A percentile compares a stretch with the other conserved stretches of the same genome.
These are phyloP conservation scores for Bocquillonia castaneifolia DNA, from an alignment of 441 rosid genomes.

Conservation along the genomic window DNA sequence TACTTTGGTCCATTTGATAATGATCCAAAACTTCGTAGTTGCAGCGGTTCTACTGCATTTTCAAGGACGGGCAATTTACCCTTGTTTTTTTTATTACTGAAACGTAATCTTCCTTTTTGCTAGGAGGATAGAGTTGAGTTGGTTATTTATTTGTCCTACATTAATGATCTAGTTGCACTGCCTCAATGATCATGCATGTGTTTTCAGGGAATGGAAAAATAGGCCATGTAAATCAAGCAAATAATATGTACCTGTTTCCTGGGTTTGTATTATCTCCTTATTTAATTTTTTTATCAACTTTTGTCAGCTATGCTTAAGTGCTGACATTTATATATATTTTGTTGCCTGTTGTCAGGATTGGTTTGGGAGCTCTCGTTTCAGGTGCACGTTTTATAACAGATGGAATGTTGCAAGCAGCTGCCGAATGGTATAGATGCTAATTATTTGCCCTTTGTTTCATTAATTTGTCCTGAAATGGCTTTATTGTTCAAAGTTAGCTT, in stretches of 20 bases:
- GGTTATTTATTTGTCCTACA: neutral
- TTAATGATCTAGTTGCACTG: conserved; percentile 9
- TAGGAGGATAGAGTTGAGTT: neutral
- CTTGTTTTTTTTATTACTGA: neutral
- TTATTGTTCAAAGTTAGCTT: neutral
- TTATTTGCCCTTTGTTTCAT: conserved; percentile 3
- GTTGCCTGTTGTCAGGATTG: conserved; percentile 54
- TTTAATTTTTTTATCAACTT: conserved; percentile 4
- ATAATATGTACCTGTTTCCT: conserved; percentile 98
- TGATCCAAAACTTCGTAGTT: neutral
- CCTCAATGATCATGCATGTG: conserved; percentile 12
- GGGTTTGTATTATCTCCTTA: conserved; percentile 52
- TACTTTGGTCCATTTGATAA: neutral
- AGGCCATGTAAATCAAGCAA: conserved; percentile 96
- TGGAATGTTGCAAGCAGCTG: conserved; percentile 87
- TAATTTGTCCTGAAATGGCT: neutral
- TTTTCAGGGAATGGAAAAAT: conserved; percentile 75
- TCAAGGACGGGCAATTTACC: neutral
- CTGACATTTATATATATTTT: conserved; percentile 13
- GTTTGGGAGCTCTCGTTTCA: conserved; percentile 77
- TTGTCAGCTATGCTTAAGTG: conserved; percentile 11
- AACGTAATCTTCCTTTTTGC: neutral
- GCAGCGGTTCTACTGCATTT: neutral
- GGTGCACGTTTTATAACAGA: conserved; percentile 79
- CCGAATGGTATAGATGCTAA: conserved; percentile 63